Conservation (phyloP, 495 filamentous ascomycete species). For the Penicillium longicatenatum region DNA sequence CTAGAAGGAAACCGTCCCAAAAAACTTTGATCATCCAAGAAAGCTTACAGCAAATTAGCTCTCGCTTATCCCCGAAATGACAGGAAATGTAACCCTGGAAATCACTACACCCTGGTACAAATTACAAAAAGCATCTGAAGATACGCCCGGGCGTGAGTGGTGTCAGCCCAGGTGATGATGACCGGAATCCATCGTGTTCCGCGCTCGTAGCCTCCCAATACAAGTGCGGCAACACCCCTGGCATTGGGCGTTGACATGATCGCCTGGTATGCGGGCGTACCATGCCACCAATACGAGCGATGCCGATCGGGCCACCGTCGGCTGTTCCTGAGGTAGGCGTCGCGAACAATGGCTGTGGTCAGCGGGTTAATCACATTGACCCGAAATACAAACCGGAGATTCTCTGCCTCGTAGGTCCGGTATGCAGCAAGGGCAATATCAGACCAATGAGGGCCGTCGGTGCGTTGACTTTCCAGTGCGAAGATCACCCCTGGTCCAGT, state of each 20-base stretch:
- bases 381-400: conserved; percentile 11
- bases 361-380: conserved; percentile 2
- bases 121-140: conserved; percentile 9
- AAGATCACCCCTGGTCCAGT: conserved; percentile 10
- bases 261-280: conserved; percentile 10
- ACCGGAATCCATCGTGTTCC: conserved; percentile 9
- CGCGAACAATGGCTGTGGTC: neutral
- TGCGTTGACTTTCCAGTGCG: conserved; percentile 3
- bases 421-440: conserved; percentile 15
- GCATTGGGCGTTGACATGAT: conserved; percentile 5
- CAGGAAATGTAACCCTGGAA: neutral
- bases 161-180: conserved; percentile 9
- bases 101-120: neutral
- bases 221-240: conserved; percentile 10
- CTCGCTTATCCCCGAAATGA: neutral
- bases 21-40: neutral
- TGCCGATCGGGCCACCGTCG: conserved; percentile 1
- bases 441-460: conserved; percentile 14
- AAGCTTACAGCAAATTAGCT: neutral
- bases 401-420: conserved; percentile 1
- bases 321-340: neutral
- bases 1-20: neutral
- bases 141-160: neutral
- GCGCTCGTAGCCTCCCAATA: conserved; percentile 7
- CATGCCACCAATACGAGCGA: neutral